Conservation (phyloP, 2,329 filamentous ascomycete species). For the Fusarium sp. region DNA sequence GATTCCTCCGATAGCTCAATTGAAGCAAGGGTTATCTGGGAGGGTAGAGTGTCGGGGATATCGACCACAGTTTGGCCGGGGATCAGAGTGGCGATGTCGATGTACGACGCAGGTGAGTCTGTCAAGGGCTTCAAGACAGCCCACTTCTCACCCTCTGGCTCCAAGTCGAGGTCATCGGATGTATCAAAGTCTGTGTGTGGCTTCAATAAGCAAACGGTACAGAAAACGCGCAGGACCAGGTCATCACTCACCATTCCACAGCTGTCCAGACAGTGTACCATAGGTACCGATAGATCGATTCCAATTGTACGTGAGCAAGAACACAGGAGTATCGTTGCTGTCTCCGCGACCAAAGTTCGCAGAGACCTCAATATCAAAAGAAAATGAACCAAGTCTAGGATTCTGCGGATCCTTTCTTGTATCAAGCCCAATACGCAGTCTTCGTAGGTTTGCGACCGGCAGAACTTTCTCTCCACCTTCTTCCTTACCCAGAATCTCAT, state of each 20-base stretch:
- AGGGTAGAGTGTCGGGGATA: not conserved
- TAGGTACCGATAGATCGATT: not conserved
- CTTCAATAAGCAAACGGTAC: not conserved
- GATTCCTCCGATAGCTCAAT: not conserved
- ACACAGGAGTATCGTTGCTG: not conserved
- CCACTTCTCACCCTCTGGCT: not conserved
- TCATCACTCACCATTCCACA: not conserved
- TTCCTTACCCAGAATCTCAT: not conserved
- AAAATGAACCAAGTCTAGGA: not conserved
- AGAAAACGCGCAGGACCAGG: fast-evolving
- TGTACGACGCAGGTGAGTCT: not conserved
- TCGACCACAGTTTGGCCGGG: not conserved
- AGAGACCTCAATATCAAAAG: not conserved
- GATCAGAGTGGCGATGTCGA: not conserved
- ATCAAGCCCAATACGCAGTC: not conserved
- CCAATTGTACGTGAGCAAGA: not conserved
- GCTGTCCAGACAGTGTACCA: not conserved
- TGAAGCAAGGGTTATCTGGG: not conserved
- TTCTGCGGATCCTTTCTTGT: not conserved
- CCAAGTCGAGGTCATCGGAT: not conserved
- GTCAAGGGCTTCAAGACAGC: not conserved
- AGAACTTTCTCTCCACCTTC: not conserved
- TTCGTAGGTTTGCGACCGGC: not conserved
- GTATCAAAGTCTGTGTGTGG: not conserved
- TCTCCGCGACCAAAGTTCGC: not conserved